phyloP scores from a whole-genome alignment of 805 yeast species.

The Metschnikowia amazonensis region DNA sequence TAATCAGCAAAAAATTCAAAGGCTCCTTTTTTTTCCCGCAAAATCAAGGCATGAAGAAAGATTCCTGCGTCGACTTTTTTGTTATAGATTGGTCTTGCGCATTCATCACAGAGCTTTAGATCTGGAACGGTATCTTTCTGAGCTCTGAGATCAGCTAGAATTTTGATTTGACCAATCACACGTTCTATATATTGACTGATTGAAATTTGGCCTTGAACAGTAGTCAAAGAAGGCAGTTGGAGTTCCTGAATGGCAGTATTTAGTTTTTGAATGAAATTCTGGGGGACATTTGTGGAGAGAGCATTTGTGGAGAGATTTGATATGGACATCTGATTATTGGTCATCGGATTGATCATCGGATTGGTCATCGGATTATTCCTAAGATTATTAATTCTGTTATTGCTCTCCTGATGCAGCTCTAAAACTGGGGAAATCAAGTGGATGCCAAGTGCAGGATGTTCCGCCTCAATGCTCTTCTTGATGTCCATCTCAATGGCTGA shows the following conservation, averaged over 20 bases:
- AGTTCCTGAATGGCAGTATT: neutral
- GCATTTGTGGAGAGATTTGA: too few species aligned
- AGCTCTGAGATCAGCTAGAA: neutral
- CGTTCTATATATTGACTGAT: neutral
- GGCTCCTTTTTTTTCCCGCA: neutral
- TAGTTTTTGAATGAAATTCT: neutral
- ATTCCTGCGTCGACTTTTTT: slow-evolving; percentile 26
- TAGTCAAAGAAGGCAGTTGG: neutral
- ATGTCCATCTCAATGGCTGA: slow-evolving; percentile 9
- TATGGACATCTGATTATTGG: too few species aligned
- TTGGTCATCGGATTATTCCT: too few species aligned
- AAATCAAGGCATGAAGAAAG: slow-evolving; percentile 45
- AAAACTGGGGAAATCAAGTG: too few species aligned
- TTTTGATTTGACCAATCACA: neutral
- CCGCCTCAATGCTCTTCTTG: neutral
- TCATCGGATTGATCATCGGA: too few species aligned
- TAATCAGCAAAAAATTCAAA: neutral
- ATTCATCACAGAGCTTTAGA: slow-evolving; percentile 10
- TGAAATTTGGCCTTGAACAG: neutral
- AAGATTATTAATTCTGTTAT: too few species aligned
- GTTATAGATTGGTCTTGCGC: slow-evolving; percentile 14
- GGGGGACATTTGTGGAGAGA: neutral
- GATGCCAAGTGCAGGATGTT: neutral
- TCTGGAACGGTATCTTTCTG: neutral
- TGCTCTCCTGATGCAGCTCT: too few species aligned